phyloP scores from a whole-genome alignment of 495 filamentous ascomycete genomes.

The Hypomontagnella submonticulosa region DNA sequence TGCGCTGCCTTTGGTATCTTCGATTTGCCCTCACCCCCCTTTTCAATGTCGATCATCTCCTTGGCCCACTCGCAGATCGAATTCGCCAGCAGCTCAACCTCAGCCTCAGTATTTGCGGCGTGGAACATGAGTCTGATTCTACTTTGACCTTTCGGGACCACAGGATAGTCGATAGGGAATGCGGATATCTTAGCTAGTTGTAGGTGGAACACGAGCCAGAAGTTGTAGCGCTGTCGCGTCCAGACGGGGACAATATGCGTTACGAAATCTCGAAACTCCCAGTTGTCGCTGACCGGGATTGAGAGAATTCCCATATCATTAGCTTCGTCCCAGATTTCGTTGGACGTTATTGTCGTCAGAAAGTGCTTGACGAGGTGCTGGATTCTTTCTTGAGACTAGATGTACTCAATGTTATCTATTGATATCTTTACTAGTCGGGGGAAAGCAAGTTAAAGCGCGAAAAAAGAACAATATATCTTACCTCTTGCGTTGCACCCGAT shows the following conservation, averaged over 20 bases:
- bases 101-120: conserved; percentile 58
- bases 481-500: conserved; percentile 55
- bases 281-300: conserved; percentile 28
- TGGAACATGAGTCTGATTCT: conserved; percentile 64
- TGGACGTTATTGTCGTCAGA: conserved; percentile 43
- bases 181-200: conserved; percentile 48
- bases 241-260: conserved; percentile 46
- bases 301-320: conserved; percentile 48
- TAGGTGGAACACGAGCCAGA: conserved; percentile 55
- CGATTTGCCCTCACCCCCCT: conserved; percentile 19
- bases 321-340: conserved; percentile 45
- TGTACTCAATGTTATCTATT: neutral
- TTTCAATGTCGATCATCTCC: conserved; percentile 48
- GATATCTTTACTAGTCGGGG: too few species aligned
- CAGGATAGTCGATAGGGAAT: conserved; percentile 60
- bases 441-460: neutral
- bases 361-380: conserved; percentile 55
- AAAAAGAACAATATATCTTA: conserved; percentile 24
- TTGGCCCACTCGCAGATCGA: conserved; percentile 55
- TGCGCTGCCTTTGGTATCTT: conserved; percentile 44
- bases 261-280: conserved; percentile 27
- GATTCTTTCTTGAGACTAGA: conserved; percentile 54
- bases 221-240: conserved; percentile 36
- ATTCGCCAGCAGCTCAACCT: conserved; percentile 58
- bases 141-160: conserved; percentile 59